phyloP scores from a whole-genome alignment of 345 rosid species.

The Firmiana major region DNA sequence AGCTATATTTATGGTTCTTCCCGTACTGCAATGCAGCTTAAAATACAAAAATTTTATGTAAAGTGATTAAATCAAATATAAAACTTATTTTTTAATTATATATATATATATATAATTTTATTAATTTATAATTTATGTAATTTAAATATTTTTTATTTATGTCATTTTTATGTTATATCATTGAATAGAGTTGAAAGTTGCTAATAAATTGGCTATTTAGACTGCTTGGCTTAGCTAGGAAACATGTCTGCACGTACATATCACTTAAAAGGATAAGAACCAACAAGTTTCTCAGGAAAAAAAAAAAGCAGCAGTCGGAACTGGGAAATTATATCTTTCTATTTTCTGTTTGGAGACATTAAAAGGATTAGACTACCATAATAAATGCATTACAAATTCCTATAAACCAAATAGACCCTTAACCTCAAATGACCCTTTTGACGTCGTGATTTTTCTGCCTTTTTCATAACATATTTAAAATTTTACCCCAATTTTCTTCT shows the following conservation, averaged over 20 bases:
- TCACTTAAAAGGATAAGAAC: conserved; percentile 4
- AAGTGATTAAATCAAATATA: too few species aligned
- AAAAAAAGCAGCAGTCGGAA: background rate
- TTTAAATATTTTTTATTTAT: too few species aligned
- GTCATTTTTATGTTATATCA: too few species aligned
- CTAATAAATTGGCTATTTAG: too few species aligned
- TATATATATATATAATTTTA: too few species aligned
- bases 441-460: background rate
- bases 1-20: background rate
- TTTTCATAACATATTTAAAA: background rate
- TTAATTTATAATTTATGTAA: too few species aligned
- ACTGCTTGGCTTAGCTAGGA: background rate
- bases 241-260: background rate
- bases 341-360: background rate
- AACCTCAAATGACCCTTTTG: background rate
- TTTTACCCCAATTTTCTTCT: background rate
- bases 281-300: background rate
- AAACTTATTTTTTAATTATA: too few species aligned
- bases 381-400: background rate
- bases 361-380: background rate
- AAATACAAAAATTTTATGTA: too few species aligned
- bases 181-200: too few species aligned
- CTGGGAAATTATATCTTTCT: background rate
- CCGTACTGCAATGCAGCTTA: too few species aligned
- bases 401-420: background rate